phyloP scores from a whole-genome alignment of 305 asterid genomes.

The Fraxinus sp. region DNA sequence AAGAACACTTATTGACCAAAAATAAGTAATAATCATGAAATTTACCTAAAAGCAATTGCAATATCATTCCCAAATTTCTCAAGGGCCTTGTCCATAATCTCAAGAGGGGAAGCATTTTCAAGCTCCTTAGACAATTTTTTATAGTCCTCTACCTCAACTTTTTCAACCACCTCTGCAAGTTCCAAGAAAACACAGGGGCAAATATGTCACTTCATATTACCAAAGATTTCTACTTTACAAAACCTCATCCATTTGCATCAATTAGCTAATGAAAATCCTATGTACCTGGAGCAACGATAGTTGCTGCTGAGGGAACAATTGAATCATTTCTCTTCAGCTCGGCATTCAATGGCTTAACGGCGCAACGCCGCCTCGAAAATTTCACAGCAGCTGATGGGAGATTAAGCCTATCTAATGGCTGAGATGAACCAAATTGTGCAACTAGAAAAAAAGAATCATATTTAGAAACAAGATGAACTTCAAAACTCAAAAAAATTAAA shows the following conservation, averaged over 20 bases:
- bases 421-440: conserved; percentile 41
- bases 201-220: conserved; percentile 5
- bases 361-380: conserved; percentile 33
- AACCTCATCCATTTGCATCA: background rate
- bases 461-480: background rate
- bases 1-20: background rate
- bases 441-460: conserved; percentile 27
- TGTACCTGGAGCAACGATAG: conserved; percentile 58
- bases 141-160: conserved; percentile 59
- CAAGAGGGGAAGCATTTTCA: conserved; percentile 82
- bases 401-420: conserved; percentile 36
- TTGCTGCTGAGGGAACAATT: conserved; percentile 61
- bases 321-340: conserved; percentile 53
- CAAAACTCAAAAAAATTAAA: background rate
- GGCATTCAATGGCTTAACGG: conserved; percentile 55
- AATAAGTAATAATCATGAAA: background rate
- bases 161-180: conserved; percentile 51
- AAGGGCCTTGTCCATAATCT: conserved; percentile 90
- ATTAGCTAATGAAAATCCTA: background rate
- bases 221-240: background rate
- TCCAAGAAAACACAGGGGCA: conserved; percentile 15
- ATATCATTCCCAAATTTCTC: conserved; percentile 82
- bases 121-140: conserved; percentile 68
- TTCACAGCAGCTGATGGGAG: conserved; percentile 29
- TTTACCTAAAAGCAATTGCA: conserved; percentile 97